These are phyloP conservation scores for Macrolepiota fuliginosa DNA, from an alignment of 768 basidiomycete species.

Conservation along the genomic window DNA sequence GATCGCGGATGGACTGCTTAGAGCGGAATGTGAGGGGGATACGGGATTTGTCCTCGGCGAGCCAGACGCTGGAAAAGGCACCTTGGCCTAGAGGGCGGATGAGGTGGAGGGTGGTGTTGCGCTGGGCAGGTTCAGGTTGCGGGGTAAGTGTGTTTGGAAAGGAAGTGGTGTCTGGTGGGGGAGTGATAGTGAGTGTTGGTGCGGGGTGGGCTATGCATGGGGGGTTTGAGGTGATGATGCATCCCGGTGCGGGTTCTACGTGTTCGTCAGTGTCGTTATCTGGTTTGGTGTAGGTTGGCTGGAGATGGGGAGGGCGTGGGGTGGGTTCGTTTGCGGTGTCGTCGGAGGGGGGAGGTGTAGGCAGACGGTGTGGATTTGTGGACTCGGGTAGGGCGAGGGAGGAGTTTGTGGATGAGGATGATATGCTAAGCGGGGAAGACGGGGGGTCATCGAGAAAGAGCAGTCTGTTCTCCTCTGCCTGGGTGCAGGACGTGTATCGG, in stretches of 20 bases:
- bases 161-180: conserved; percentile 12
- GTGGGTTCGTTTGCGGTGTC: conserved; percentile 21
- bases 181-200: conserved; percentile 12
- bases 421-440: conserved; percentile 14
- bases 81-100: conserved; percentile 62
- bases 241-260: conserved; percentile 23
- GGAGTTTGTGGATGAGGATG: conserved; percentile 22
- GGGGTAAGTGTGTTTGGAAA: neutral
- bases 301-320: conserved; percentile 25
- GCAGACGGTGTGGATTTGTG: conserved; percentile 1
- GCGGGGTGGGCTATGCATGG: conserved; percentile 8
- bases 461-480: conserved; percentile 9
- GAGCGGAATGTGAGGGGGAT: conserved; percentile 42
- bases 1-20: conserved; percentile 38
- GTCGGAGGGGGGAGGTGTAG: conserved; percentile 16
- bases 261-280: neutral
- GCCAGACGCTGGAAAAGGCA: conserved; percentile 76
- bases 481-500: conserved; percentile 27
- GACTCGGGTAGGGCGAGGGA: conserved; percentile 13
- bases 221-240: conserved; percentile 21
- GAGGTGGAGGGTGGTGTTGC: conserved; percentile 36
- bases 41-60: conserved; percentile 53
- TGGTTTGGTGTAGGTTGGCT: conserved; percentile 20
- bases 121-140: conserved; percentile 3
- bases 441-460: conserved; percentile 17